Percentiles rank a stretch among this genome's conserved stretches.
These are phyloP conservation scores for Xylaria sp. DNA, from an alignment of 2,329 filamentous ascomycete genomes.

Conservation along the genomic window DNA sequence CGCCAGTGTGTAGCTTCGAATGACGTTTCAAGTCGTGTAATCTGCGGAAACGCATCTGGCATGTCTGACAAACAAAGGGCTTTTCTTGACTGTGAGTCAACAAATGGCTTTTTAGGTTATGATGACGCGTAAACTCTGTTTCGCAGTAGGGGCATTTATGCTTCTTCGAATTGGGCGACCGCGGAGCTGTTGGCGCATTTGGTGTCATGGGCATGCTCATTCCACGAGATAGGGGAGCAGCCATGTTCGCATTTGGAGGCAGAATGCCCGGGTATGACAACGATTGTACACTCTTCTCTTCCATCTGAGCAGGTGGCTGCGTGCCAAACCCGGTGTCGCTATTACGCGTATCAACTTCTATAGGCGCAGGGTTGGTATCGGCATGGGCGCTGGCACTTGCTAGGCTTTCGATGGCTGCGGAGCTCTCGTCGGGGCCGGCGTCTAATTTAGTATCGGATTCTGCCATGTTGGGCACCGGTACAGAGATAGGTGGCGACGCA, in stretches of 20 bases:
- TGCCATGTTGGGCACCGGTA: constrained; percentile 49
- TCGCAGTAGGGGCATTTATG: constrained; percentile 97
- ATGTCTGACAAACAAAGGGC: constrained; percentile 93
- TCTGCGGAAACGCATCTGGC: constrained; percentile 89
- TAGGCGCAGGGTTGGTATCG: constrained; percentile 63
- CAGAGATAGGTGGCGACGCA: constrained; percentile 41
- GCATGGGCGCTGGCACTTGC: constrained; percentile 55
- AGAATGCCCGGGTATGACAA: constrained; percentile 67
- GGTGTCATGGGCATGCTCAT: constrained; percentile 69
- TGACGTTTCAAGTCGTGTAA: constrained; percentile 96
- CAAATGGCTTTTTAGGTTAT: constrained; percentile 96
- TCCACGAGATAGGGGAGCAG: constrained; percentile 60
- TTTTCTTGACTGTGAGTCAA: constrained; percentile 99
- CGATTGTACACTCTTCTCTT: constrained; percentile 63
- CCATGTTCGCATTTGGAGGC: constrained; percentile 56
- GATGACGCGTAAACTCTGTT: constrained; percentile 95
- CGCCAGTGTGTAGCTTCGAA: constrained; percentile 94
- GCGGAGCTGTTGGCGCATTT: constrained; percentile 62
- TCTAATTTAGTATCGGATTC: constrained; percentile 52
- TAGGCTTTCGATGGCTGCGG: constrained; percentile 54
- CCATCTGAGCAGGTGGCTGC: constrained; percentile 60
- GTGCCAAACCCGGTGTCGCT: constrained; percentile 51
- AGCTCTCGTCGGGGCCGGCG: constrained; percentile 57
- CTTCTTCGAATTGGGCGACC: constrained; percentile 82
- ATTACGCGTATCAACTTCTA: constrained; percentile 64